Evolutionary conservation across 495 filamentous ascomycete genomes (phyloP), one percentile per base, ranked within the genome.

Genomic region (Neurospora africana): DNA sequence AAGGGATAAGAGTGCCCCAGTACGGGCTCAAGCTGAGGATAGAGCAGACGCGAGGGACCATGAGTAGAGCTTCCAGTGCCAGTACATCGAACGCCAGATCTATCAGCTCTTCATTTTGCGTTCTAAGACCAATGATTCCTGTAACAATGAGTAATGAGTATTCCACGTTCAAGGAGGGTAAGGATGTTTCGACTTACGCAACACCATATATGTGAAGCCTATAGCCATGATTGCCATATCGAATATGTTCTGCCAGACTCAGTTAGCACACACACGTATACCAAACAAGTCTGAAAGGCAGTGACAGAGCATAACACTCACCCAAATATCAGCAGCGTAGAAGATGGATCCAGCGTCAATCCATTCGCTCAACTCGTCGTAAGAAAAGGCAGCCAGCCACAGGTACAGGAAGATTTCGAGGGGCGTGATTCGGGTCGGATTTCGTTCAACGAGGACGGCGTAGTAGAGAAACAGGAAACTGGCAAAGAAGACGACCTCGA

Each of bases 31-130:
- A 79, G 79, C 92, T 95, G 68, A 97, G 86, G 68, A 98, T 86
- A 23, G 93, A 95, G 82, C 90, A 98, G 76, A 96, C 91, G 83
- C 93, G 87, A 37, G 95, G 95, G 38, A 97, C 91, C 76, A 98
- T 87, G 76, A 98, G 93, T 19, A 98, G 83, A 6, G 94, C 95
- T 82, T 97, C 93, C 39, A 98, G 83, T 0, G 92, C 91, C 11
- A 98, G 83, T 70, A 98, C 90, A 77, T 98, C 93, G 76, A 98
- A 97, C 37, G 92, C 89, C 0, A 89, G 83, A 73, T 95, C 90
- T 58, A 91, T 91, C 21, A 95, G 88, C 8, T 82, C 80, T 47
- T 82, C 79, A 73, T 89, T 88, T 13, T 87, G 76, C 53, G 88
- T 87, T 43, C 82, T 81, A n/a, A 97, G 76, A 4, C 95, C 95